Evolutionary conservation across 75 land plant species (phyloP).

Genomic region (Pseudotsuga menziesii): DNA sequence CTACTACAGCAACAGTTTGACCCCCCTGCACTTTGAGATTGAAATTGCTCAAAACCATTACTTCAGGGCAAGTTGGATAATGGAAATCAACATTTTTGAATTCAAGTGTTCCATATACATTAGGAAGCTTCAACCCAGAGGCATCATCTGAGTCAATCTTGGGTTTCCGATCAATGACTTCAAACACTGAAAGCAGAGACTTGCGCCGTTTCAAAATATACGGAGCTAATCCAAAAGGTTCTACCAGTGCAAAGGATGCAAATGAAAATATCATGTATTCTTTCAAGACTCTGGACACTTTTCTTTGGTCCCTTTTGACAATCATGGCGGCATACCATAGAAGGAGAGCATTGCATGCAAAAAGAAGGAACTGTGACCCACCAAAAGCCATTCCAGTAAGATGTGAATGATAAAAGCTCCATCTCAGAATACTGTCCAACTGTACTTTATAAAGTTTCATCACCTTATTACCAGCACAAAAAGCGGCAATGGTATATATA

Average conservation of each 20-base stretch:
- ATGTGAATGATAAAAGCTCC: constrained; percentile 29
- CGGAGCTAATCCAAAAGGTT: constrained; percentile 49
- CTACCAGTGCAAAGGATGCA: constrained; percentile 46
- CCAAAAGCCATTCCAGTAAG: constrained; percentile 36
- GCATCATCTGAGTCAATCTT: constrained; percentile 40
- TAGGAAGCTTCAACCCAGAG: constrained; percentile 34
- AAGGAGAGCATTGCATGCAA: constrained; percentile 43
- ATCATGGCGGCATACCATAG: constrained; percentile 39
- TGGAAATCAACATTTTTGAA: constrained; percentile 38
- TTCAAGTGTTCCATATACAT: constrained; percentile 40
- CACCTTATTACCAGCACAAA: constrained; percentile 36
- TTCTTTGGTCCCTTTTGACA: constrained; percentile 17
- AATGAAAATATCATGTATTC: constrained; percentile 37
- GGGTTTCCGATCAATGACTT: constrained; percentile 39
- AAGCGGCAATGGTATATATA: constrained; percentile 44
- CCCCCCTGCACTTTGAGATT: constrained; percentile 42
- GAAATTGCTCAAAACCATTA: constrained; percentile 28
- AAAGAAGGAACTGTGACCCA: constrained; percentile 38
- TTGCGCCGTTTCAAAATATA: constrained; percentile 37
- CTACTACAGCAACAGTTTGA: constrained; percentile 51
- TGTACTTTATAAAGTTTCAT: constrained; percentile 36
- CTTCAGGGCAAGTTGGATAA: constrained; percentile 43
- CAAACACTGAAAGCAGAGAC: constrained; percentile 33
- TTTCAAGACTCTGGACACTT: constrained; percentile 23
- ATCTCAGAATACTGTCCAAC: constrained; percentile 21